Percentiles rank a stretch among this genome's conserved stretches.
These are phyloP conservation scores for Xylaria sp. DNA, from an alignment of 2,329 filamentous ascomycete genomes.

Conservation along the genomic window DNA sequence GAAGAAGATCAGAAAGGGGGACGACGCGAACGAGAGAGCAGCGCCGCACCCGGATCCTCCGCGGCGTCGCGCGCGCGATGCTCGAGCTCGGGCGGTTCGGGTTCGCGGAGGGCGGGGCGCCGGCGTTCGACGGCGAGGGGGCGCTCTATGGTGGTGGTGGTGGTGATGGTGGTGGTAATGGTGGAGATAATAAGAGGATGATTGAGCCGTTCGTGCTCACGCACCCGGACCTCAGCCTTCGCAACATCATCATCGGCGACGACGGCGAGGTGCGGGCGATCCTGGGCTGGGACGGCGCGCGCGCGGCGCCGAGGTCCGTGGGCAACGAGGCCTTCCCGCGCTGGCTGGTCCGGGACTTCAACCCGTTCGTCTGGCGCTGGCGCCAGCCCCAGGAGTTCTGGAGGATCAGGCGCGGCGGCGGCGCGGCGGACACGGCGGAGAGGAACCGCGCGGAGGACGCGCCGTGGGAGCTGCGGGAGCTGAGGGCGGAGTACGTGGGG, in stretches of 20 bases:
- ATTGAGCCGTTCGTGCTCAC: conserved; percentile 28
- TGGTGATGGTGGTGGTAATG: neutral
- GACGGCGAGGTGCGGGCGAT: conserved; percentile 28
- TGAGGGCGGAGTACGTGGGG: conserved; percentile 26
- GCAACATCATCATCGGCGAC: conserved; percentile 28
- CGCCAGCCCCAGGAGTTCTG: conserved; percentile 18
- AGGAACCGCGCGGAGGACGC: conserved; percentile 27
- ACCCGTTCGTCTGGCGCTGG: conserved; percentile 31
- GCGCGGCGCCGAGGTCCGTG: conserved; percentile 24
- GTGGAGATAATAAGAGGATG: neutral
- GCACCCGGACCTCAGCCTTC: conserved; percentile 30
- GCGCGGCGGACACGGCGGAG: neutral
- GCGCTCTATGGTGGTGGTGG: conserved; percentile 1
- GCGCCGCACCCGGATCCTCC: conserved; percentile 18
- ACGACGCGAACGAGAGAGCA: neutral
- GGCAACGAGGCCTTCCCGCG: conserved; percentile 30
- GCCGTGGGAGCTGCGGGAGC: conserved; percentile 27
- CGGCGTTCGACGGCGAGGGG: conserved; percentile 20
- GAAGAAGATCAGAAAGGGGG: neutral
- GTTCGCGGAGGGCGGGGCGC: conserved; percentile 27
- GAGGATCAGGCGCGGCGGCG: conserved; percentile 1
- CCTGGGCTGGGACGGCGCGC: conserved; percentile 32
- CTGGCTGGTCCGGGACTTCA: conserved; percentile 33
- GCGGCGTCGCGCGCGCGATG: conserved; percentile 25
- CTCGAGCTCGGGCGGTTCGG: conserved; percentile 24